Base-by-base conservation (phyloP, 1,139 yeast species). In the Taiozyma sp. region DNA sequence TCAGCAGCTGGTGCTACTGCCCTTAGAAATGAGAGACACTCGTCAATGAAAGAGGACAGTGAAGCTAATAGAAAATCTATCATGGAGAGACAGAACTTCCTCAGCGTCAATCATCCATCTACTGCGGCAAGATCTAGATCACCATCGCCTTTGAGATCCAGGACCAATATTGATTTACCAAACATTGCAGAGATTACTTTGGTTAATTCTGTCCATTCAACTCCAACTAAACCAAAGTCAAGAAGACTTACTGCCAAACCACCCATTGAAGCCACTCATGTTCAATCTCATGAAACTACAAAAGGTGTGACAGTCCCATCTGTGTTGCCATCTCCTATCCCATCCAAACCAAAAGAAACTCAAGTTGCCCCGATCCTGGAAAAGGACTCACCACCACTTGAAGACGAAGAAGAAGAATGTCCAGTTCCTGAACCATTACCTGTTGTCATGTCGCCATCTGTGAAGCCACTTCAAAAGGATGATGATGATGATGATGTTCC, bases 1-100 rank as follows among this genome's bases (percentile, higher is more conserved):
- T 53, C 56, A 14, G 62, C 62, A 21, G 58, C 62, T 24, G 60
- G 59, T 45, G 55, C 57, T 24, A 57, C 62, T 26, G 54, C 53
- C 4, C 37, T 50, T 30, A 52, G 48, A 19, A 52, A 50, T 8
- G 55, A 52, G 26, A 54, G 64, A 46, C 53, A 51, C 16, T 57
- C 61, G 1, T 61, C 64, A 2, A 19, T 61, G 42, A 55, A 55
- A 32, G 47, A 59, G 1, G 50, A 45, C 19, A 42, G 51, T 26
- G 58, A 50, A 37, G 41, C 22, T 10, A 37, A 37, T 37, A 37
- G 41, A 37, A 37, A 24, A 29, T 47, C 19, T 35, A 42, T 26
- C 44, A 42, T 34, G 42, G 39, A 40, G 40, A 43, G 32, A 30
- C 32, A 21, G 22, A 37, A 37, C 41, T 37, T 19, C 14, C 24